phyloP scores from a whole-genome alignment of 2,329 filamentous ascomycete genomes.

The Fusarium sp. region DNA sequence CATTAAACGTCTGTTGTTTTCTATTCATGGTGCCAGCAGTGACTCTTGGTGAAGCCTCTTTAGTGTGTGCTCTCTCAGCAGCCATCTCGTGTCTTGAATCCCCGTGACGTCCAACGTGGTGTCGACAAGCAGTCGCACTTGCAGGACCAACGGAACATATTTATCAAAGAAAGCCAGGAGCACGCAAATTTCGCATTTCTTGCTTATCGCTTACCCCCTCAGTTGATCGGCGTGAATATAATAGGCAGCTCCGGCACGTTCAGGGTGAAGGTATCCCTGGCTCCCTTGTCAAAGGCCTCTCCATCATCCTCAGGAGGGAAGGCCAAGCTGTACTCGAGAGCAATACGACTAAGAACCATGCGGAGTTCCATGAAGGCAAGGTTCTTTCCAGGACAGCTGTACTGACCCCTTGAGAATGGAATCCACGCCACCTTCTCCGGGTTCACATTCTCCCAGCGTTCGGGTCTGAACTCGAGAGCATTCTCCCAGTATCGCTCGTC shows the following conservation, averaged over 20 bases:
- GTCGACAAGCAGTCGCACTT: background rate
- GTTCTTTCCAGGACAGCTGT: background rate
- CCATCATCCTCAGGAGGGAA: background rate
- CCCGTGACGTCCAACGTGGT: background rate
- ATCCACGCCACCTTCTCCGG: background rate
- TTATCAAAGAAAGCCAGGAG: background rate
- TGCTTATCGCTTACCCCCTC: background rate
- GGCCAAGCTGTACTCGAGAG: background rate
- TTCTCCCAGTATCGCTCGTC: background rate
- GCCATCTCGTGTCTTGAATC: background rate
- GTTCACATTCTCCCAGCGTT: background rate
- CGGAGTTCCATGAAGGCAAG: slow-evolving; percentile 1
- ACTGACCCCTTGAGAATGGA: slow-evolving; percentile 8
- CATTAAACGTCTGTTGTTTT: background rate
- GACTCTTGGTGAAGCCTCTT: background rate
- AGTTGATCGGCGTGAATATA: background rate
- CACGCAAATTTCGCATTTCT: background rate
- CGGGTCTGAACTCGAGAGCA: slow-evolving; percentile 3
- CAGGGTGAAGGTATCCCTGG: slow-evolving; percentile 5
- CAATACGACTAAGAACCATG: slow-evolving; percentile 3
- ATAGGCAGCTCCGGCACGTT: slow-evolving; percentile 1
- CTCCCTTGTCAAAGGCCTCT: background rate
- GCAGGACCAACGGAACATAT: background rate
- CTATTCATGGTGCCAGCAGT: background rate
- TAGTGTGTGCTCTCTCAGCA: background rate